phyloP scores from a whole-genome alignment of 257 asterid genomes.

The Capsicum pubescens region DNA sequence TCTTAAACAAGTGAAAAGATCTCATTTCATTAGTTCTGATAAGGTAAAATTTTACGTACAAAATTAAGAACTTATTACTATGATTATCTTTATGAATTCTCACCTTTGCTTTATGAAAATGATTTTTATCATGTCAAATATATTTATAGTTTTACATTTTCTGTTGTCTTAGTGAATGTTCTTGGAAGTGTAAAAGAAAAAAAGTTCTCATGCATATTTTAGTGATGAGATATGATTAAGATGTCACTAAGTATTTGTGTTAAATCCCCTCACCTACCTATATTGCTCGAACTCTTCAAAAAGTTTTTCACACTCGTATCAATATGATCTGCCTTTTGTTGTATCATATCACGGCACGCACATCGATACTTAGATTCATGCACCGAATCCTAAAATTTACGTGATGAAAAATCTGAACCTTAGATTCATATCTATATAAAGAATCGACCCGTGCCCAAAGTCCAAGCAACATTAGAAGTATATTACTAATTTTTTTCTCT shows the following conservation, averaged over 20 bases:
- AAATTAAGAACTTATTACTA: neutral
- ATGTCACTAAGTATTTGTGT: neutral
- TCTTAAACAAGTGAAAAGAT: constrained; percentile 75
- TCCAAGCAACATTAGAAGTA: neutral
- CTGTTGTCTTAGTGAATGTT: neutral
- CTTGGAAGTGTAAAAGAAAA: neutral
- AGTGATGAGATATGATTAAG: neutral
- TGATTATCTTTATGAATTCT: neutral
- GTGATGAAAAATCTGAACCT: neutral
- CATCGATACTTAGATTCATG: neutral
- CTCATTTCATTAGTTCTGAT: constrained; percentile 87
- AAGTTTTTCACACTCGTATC: neutral
- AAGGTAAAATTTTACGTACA: constrained; percentile 53
- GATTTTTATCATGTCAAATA: neutral
- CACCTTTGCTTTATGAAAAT: neutral
- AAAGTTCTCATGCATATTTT: neutral
- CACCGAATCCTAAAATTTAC: neutral
- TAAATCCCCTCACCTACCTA: neutral
- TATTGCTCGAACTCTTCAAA: neutral
- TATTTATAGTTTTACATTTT: neutral
- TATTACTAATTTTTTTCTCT: neutral
- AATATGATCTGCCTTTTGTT: neutral
- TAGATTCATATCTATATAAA: neutral
- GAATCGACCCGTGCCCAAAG: too few species aligned
- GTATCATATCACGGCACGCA: neutral